A percentile compares a stretch with the other conserved stretches of the same genome.
phyloP scores from a whole-genome alignment of 106 monocot genomes.

The Allium fistulosum region DNA sequence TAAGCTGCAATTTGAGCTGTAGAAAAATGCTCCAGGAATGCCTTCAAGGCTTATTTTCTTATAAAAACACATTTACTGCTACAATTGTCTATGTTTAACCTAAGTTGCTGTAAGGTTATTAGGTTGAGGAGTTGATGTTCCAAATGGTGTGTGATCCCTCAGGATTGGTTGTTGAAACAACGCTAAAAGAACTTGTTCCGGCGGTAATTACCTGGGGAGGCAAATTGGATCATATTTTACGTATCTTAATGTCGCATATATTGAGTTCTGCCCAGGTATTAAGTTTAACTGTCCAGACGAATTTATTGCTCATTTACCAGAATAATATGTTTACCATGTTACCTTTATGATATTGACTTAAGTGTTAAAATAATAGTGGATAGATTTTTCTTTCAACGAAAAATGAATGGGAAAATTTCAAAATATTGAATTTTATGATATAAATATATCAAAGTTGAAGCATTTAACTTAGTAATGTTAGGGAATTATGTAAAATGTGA shows the following conservation, averaged over 20 bases:
- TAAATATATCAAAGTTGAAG: too few species aligned
- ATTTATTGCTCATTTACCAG: not conserved
- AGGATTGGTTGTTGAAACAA: constrained; percentile 74
- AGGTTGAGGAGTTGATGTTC: constrained; percentile 97
- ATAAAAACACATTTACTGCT: constrained; percentile 4
- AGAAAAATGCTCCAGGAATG: constrained; percentile 55
- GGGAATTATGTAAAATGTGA: too few species aligned
- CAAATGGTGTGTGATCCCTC: constrained; percentile 93
- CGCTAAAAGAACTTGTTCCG: constrained; percentile 75
- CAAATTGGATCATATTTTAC: constrained; percentile 80
- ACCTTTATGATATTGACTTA: too few species aligned
- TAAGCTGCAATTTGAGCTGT: constrained; percentile 84
- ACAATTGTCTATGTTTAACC: constrained; percentile 8
- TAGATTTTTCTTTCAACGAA: too few species aligned
- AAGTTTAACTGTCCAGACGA: not conserved
- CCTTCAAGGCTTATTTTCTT: constrained; percentile 31
- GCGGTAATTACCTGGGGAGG: constrained; percentile 86
- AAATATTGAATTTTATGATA: too few species aligned
- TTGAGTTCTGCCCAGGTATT: constrained; percentile 72
- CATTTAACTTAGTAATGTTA: too few species aligned
- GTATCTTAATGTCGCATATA: constrained; percentile 66
- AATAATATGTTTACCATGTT: not conserved
- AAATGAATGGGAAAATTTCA: too few species aligned
- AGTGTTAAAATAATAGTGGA: too few species aligned
- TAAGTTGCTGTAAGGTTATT: constrained; percentile 19